These are phyloP conservation scores for Rhodotorula babjevae DNA, from an alignment of 768 basidiomycete species.

Conservation along the genomic window DNA sequence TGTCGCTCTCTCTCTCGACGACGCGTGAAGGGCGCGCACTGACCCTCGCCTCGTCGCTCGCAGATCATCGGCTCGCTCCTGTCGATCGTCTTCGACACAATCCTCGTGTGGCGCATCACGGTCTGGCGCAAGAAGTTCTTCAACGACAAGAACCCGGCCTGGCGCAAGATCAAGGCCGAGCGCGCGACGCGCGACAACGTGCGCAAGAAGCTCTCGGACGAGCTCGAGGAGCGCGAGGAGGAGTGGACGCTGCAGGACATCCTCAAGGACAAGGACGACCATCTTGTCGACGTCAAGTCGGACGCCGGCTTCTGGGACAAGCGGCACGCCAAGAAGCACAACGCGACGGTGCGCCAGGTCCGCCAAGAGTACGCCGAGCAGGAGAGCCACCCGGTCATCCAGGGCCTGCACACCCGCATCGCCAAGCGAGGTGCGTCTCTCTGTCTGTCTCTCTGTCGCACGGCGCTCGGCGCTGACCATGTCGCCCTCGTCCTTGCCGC, in stretches of 20 bases:
- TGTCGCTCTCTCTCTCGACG: too few species aligned
- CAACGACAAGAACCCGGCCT: background rate
- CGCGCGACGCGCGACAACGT: too few species aligned
- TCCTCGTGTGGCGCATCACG: background rate
- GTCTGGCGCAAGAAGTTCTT: background rate
- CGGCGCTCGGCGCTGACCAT: background rate
- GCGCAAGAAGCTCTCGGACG: background rate
- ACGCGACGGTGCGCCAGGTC: too few species aligned
- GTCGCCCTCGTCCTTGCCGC: background rate
- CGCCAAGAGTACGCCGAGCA: too few species aligned
- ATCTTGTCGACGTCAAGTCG: background rate
- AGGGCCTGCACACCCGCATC: too few species aligned
- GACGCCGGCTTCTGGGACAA: too few species aligned
- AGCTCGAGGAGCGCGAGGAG: background rate
- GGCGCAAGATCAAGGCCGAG: too few species aligned
- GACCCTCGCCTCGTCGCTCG: background rate
- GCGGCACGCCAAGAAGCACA: too few species aligned
- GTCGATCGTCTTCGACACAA: constrained; percentile 5
- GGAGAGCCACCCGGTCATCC: too few species aligned
- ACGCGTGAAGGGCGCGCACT: too few species aligned
- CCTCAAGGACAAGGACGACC: background rate
- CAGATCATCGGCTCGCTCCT: background rate
- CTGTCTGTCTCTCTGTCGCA: too few species aligned
- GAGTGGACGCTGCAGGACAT: background rate
- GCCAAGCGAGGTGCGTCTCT: too few species aligned